Evolutionary conservation across 208 protist species (phyloP).

Genomic region (Wallacemonas sp.): DNA sequence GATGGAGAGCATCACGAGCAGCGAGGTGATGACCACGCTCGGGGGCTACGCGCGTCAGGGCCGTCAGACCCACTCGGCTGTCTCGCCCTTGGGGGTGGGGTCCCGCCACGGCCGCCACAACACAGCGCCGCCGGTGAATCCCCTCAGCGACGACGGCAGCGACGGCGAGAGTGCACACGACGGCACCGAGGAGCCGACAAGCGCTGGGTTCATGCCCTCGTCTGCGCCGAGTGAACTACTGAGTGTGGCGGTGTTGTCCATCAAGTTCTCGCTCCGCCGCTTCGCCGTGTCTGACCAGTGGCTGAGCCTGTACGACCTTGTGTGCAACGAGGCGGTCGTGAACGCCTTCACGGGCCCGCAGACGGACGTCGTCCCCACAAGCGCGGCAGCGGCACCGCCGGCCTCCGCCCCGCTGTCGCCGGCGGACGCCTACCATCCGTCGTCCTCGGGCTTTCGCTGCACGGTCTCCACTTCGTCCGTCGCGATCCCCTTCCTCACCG

Average conservation of each 20-base stretch:
- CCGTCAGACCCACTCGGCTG: background rate
- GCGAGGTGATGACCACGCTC: constrained; percentile 2
- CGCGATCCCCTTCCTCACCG: constrained; percentile 71
- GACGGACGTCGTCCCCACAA: constrained; percentile 7
- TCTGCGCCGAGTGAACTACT: constrained; percentile 22
- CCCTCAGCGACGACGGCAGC: background rate
- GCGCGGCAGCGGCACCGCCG: background rate
- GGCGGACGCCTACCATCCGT: background rate
- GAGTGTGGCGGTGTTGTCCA: constrained; percentile 45
- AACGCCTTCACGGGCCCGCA: constrained; percentile 31
- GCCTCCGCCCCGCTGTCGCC: too few relatives aligned
- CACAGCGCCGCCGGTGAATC: background rate
- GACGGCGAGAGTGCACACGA: background rate
- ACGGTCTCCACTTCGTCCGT: constrained; percentile 66
- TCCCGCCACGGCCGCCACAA: background rate
- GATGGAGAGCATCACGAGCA: constrained; percentile 17
- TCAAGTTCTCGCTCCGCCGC: constrained; percentile 79
- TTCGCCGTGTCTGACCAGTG: constrained; percentile 86
- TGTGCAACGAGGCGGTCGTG: constrained; percentile 70
- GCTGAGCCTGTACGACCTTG: constrained; percentile 74
- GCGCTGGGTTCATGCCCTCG: background rate
- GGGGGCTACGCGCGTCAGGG: background rate
- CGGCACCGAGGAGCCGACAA: background rate
- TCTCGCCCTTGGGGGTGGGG: background rate
- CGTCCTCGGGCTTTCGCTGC: constrained; percentile 43